Evolutionary conservation across 2,329 filamentous ascomycete genomes (phyloP).

Genomic region (Paradendryphiella salina): DNA sequence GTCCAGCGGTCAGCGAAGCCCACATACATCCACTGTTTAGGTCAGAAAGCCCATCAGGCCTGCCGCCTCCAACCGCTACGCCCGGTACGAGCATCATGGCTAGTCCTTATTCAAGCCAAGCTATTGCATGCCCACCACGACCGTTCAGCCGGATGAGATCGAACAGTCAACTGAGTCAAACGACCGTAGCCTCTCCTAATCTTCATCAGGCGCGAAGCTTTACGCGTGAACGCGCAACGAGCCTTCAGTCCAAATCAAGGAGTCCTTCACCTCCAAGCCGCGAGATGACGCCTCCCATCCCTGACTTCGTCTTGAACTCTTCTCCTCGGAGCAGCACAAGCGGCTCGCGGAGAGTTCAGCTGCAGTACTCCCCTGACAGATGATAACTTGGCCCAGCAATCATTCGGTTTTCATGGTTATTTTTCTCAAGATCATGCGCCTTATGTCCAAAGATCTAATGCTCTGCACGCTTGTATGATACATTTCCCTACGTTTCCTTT

Average conservation of each 20-base stretch:
- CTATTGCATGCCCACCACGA: constrained; percentile 53
- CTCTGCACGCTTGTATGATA: constrained; percentile 13
- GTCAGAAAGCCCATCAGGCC: constrained; percentile 64
- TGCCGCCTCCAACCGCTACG: constrained; percentile 63
- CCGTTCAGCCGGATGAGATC: constrained; percentile 46
- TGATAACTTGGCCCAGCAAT: constrained; percentile 12
- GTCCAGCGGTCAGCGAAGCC: constrained; percentile 58
- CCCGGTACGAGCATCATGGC: constrained; percentile 73
- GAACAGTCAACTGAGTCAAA: constrained; percentile 30
- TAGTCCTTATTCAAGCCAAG: constrained; percentile 67
- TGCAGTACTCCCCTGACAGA: constrained; percentile 29
- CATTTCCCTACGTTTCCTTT: constrained; percentile 7
- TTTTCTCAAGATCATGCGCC: constrained; percentile 1
- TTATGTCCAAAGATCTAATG: constrained; percentile 7
- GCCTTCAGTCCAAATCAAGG: constrained; percentile 27
- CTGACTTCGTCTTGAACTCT: constrained; percentile 50
- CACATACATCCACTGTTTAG: constrained; percentile 80
- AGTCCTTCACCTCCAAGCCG: constrained; percentile 44
- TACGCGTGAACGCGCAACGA: constrained; percentile 27
- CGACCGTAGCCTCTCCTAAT: constrained; percentile 20
- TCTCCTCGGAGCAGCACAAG: constrained; percentile 47
- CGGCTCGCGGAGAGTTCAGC: constrained; percentile 34
- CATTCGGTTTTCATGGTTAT: neutral
- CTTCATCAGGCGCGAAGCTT: constrained; percentile 32
- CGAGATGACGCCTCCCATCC: constrained; percentile 49